Base-by-base conservation (phyloP, 2,329 filamentous ascomycete genomes). In the Paraconiothyrium sp. region DNA sequence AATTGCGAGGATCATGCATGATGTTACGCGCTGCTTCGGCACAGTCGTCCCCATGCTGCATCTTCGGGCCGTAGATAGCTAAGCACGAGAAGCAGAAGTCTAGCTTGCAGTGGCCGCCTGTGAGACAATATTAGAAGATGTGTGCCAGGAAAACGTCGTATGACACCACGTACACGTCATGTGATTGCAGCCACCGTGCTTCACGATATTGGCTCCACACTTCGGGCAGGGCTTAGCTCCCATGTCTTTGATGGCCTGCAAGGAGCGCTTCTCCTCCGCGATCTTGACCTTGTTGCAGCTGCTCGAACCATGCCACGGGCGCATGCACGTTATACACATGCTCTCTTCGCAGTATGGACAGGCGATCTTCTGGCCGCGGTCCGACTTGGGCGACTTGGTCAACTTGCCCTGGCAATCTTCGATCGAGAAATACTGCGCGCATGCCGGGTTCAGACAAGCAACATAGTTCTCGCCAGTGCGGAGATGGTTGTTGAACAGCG, bases 141-240 rank as follows among this genome's bases (percentile, higher is more conserved):
- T 13, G 11, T 11, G 0, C n/a, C 14, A 37, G 10, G 7, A 20
- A 41, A n/a, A 20, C 10, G 27, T 11, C 10, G 4, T 30, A 16
- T 34, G 6, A 20, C 46, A 30, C 0, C 24, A 66, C 67, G 60
- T 66, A 71, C 73, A 75, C 0, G 39, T 60, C 62, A 74, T 72
- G 32, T 73, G 70, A 24, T 71, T 65, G 52, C 72, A 75, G 10
- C 72, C 72, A 2, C 67, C 65, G 1, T 59, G n/a, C 64, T 75
- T 75, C 55, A 71, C 24, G 32, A 76, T 72, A 9, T 68, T 69
- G 27, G 70, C 35, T 22, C 69, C 65, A 48, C 73, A 75, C 2
- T 62, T 59, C 0, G 72, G 73, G 50, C 72, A 76, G 2, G 63
- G 62, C 57, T 73, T 75, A 9, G 69, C 69, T 35, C 72, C 71